A percentile compares a stretch with the other conserved stretches of the same genome.
Conservation (phyloP, 2,329 filamentous ascomycete species). For the Fusarium longipes region DNA sequence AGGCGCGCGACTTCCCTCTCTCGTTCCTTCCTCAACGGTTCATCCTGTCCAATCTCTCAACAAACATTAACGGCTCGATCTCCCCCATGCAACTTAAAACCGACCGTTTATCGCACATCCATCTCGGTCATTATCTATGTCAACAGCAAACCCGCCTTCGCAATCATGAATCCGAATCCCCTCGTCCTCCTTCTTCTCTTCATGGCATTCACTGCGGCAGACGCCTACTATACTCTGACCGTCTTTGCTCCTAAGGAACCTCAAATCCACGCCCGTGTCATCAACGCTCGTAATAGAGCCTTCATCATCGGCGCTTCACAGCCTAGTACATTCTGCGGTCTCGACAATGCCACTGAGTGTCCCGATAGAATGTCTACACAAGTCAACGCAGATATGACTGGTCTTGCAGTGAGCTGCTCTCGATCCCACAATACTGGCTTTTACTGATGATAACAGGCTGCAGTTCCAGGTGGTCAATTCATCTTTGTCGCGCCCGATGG, state of each 20-base stretch:
- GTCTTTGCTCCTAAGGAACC: slow-evolving; percentile 40
- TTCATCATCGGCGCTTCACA: slow-evolving; percentile 46
- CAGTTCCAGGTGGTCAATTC: slow-evolving; percentile 72
- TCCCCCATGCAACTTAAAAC: neutral
- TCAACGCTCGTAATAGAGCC: slow-evolving; percentile 45
- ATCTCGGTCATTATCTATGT: neutral
- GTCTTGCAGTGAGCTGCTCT: slow-evolving; percentile 40
- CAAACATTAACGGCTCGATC: neutral
- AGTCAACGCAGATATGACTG: slow-evolving; percentile 46
- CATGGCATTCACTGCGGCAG: neutral
- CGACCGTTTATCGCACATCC: neutral
- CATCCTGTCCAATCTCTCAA: neutral
- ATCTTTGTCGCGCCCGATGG: slow-evolving; percentile 68
- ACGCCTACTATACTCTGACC: slow-evolving; percentile 44
- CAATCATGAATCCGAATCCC: slow-evolving; percentile 27
- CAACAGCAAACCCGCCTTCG: neutral
- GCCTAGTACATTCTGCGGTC: slow-evolving; percentile 46
- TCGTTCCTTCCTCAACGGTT: neutral
- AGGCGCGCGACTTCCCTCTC: slow-evolving; percentile 9
- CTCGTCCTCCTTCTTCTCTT: neutral
- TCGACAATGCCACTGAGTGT: slow-evolving; percentile 36
- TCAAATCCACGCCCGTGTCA: slow-evolving; percentile 39
- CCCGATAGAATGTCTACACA: slow-evolving; percentile 45
- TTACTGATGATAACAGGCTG: slow-evolving; percentile 49
- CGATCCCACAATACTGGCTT: fast-evolving